phyloP scores from a whole-genome alignment of 1,139 yeast genomes.

The Lodderomyces margitis region DNA sequence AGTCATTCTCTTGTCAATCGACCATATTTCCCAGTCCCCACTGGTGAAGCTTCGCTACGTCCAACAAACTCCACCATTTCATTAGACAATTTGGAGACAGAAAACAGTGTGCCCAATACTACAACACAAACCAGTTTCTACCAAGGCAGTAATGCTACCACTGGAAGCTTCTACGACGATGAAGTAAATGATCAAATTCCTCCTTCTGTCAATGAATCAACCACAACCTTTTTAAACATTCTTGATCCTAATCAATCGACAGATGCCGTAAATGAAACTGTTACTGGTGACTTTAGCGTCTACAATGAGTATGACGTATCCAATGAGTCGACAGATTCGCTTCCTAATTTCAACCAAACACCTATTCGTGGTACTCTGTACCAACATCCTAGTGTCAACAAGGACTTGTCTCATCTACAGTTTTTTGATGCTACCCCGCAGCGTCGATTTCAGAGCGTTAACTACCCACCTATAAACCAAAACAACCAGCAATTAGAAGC shows the following conservation, averaged over 20 bases:
- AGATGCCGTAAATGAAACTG: not conserved
- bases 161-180: not conserved
- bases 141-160: not conserved
- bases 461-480: not conserved
- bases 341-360: constrained; percentile 21
- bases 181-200: not conserved
- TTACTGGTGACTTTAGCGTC: not conserved
- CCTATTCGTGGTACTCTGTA: not conserved
- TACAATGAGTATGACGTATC: constrained; percentile 26
- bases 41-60: not conserved
- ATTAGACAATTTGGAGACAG: constrained; percentile 9
- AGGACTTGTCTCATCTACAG: constrained; percentile 7
- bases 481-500: not conserved
- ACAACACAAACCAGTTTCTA: not conserved
- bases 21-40: not conserved
- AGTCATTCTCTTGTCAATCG: not conserved
- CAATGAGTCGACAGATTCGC: constrained; percentile 29
- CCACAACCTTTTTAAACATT: not conserved
- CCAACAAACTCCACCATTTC: constrained; percentile 16
- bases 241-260: constrained; percentile 4
- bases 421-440: constrained; percentile 6
- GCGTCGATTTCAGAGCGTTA: not conserved
- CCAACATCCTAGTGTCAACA: constrained; percentile 6
- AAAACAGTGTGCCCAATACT: not conserved
- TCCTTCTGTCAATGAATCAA: not conserved